Base-by-base conservation (phyloP, 2,329 filamentous ascomycete genomes). In the Penicillium rolfsii region DNA sequence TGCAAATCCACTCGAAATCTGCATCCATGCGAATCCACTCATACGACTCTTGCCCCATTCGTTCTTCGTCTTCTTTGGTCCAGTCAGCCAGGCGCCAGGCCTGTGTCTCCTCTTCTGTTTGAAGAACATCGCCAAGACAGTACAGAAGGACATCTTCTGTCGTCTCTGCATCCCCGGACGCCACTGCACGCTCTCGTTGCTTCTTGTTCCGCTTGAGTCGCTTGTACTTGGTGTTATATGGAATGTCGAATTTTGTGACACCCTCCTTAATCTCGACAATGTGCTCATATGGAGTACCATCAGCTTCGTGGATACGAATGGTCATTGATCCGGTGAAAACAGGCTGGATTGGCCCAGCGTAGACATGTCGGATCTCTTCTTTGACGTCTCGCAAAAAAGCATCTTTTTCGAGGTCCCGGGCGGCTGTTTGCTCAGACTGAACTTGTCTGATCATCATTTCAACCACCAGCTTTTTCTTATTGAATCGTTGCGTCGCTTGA, bases 171-270 rank as follows among this genome's bases (percentile, higher is more conserved):
- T 81, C 90, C 55, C 85, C 84, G 59, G 84, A 90, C 46, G 81
- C 87, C 41, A 85, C 84, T 24, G 85, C 87, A 62, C 91, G 87
- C 74, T 96, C 91, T 74, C 93, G 93, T 74, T 94, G 87, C 35
- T 91, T 84, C 48, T 90, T 87, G 61, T 91, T 97, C 50, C 93
- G 85, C 81, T 99, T 99, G 2, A 99, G 83, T 8, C 96, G 89
- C 80, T 98, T 99, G 80, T 99, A 99, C 75, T 99, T 99, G 0
- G 95, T 99, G 71, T 98, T 98, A 79, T 99, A 99, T 0, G 94
- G 93, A 62, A 99, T 97, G 64, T 97, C 93, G 61, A 98, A 91
- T 73, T 90, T 91, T 2, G 90, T 91, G 14, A 87, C 85, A 30
- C 89, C 89, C 67, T 97, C 93, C 62, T 93, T 93, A 73, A 99